Evolutionary conservation across 202 grass and related monocot genomes (phyloP).

Genomic region (Zizania palustris): DNA sequence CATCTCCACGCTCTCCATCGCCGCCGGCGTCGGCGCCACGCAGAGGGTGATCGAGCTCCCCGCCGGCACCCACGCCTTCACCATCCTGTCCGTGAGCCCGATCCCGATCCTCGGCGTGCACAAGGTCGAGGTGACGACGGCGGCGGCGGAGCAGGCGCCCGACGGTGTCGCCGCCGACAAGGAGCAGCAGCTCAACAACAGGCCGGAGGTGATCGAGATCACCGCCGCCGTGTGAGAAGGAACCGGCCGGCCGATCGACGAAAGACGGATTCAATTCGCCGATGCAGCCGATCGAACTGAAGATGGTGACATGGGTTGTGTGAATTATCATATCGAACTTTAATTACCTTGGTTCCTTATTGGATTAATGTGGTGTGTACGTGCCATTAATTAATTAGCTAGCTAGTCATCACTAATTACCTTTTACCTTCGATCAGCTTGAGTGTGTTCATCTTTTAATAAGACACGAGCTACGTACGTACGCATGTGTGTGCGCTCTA

Average conservation of each 20-base stretch:
- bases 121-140: constrained; percentile 48
- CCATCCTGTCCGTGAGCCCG: constrained; percentile 64
- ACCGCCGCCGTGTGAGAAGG: constrained; percentile 27
- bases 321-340: not conserved
- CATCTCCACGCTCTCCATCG: not conserved
- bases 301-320: too few relatives aligned
- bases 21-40: not conserved
- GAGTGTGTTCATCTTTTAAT: too few relatives aligned
- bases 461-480: too few relatives aligned
- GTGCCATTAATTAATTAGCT: not conserved
- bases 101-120: constrained; percentile 65
- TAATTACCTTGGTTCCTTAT: not conserved
- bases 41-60: constrained; percentile 54
- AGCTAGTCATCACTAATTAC: not conserved
- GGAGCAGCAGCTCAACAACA: constrained; percentile 3
- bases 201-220: constrained; percentile 56
- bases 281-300: too few relatives aligned
- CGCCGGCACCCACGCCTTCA: constrained; percentile 41
- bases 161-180: not conserved
- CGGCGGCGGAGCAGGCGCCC: constrained; percentile 9
- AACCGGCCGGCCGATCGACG: not conserved
- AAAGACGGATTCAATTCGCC: not conserved
- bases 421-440: too few relatives aligned
- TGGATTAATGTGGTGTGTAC: not conserved
- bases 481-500: too few relatives aligned